phyloP scores from a whole-genome alignment of 345 rosid species.

The Eucalyptus shirleyi region DNA sequence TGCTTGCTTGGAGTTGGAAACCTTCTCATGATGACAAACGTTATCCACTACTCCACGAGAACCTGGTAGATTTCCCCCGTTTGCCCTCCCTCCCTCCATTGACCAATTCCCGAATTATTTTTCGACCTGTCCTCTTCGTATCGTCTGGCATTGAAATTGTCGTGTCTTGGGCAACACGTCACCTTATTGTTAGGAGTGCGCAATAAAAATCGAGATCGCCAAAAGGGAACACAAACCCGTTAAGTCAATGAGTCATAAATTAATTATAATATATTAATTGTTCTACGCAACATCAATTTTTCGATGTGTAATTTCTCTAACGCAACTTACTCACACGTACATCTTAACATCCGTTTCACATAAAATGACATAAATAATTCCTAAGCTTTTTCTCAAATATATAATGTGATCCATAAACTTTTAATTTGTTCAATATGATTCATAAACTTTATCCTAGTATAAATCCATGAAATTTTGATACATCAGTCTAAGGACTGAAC shows the following conservation, averaged over 20 bases:
- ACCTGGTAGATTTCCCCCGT: not conserved
- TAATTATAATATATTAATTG: too few relatives aligned
- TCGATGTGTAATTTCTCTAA: fast-evolving
- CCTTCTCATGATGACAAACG: not conserved
- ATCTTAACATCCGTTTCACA: too few relatives aligned
- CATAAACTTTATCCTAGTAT: too few relatives aligned
- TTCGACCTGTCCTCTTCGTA: too few relatives aligned
- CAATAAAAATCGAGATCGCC: too few relatives aligned
- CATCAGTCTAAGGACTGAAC: too few relatives aligned
- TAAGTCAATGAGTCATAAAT: too few relatives aligned
- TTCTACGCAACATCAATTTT: too few relatives aligned
- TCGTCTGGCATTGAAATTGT: not conserved
- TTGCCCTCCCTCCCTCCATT: not conserved
- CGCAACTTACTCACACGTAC: fast-evolving
- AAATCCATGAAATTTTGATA: too few relatives aligned
- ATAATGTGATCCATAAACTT: too few relatives aligned
- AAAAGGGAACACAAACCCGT: too few relatives aligned
- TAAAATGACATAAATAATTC: not conserved
- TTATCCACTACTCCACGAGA: not conserved
- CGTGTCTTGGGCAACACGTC: not conserved
- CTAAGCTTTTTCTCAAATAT: fast-evolving
- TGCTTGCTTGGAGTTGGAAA: not conserved
- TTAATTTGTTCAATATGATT: not conserved
- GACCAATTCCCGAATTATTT: not conserved
- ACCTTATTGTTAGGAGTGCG: not conserved